Percentiles rank a stretch among this genome's conserved stretches.
phyloP scores from a whole-genome alignment of 1,139 yeast species.

The Debaryomycetaceae sp. region DNA sequence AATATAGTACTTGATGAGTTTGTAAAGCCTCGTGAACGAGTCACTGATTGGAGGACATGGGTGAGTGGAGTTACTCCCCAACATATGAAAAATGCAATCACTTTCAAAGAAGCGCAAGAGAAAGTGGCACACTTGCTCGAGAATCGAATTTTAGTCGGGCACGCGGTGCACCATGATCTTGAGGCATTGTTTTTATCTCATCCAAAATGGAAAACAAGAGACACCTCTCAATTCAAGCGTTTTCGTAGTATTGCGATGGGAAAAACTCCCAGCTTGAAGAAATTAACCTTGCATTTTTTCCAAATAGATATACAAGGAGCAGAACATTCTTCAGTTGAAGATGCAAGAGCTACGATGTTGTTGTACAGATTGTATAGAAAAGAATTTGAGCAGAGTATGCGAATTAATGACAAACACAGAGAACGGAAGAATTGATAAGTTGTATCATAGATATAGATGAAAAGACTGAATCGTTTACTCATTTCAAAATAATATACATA shows the following conservation, averaged over 20 bases:
- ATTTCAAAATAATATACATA: background rate
- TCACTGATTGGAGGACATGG: slow-evolving; percentile 92
- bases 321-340: slow-evolving; percentile 85
- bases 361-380: slow-evolving; percentile 59
- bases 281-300: slow-evolving; percentile 55
- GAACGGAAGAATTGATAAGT: background rate
- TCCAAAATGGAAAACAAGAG: slow-evolving; percentile 63
- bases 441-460: background rate
- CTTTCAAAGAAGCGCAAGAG: slow-evolving; percentile 64
- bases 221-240: slow-evolving; percentile 63
- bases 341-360: slow-evolving; percentile 85
- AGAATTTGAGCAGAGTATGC: slow-evolving; percentile 50
- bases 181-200: slow-evolving; percentile 65
- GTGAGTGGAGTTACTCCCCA: slow-evolving; percentile 82
- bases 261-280: slow-evolving; percentile 69
- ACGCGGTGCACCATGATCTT: slow-evolving; percentile 78
- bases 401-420: background rate
- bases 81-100: slow-evolving; percentile 64
- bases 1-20: slow-evolving; percentile 64
- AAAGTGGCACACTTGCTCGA: slow-evolving; percentile 49
- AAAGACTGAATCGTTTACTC: background rate
- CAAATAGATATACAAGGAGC: slow-evolving; percentile 67
- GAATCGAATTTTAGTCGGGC: slow-evolving; percentile 70
- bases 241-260: slow-evolving; percentile 63
- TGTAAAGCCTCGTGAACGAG: slow-evolving; percentile 72